Evolutionary conservation across 192 early-diverging fungal genomes (phyloP), one percentile per base, ranked within the genome.

Genomic region (Globomyces pollinis-pini): DNA sequence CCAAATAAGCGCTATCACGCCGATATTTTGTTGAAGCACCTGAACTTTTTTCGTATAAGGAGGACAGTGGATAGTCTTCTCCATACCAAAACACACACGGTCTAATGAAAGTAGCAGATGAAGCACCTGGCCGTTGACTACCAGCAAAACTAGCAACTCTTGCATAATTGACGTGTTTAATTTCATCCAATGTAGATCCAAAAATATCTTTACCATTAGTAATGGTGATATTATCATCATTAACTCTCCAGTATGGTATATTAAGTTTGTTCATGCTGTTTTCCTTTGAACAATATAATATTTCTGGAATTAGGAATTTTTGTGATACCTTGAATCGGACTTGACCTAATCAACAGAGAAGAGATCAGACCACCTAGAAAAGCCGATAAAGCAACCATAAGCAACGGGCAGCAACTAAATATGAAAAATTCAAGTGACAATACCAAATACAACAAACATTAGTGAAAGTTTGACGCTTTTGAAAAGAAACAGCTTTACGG

Each of bases 401-500:
- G 49, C 20, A 87, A 68, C 0, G 86, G 86, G 60, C 86, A 88
- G 38, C 78, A 45, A 30, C 70, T 76, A 39, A 74, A 69, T 41
- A 29, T 51, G 30, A 64, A 11, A 29, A 33, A 24, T 34, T n/a
- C 23, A 18, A 23, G 9, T 20, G 51, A 42, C 11, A n/a, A n/a
- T 13, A 77, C 61, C 65, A 59, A 32, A 80, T 75, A 63, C 87
- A 89, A 67, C 83, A 88, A 3, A 89, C 64, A 67, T 89, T 88
- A 29, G 72, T 80, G 66, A 87, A 83, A 54, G 69, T 70, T 56
- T 89, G 87, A 15, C 87, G 71, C 49, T 82, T 75, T 57, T 89
- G 87, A 51, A 72, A 89, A 3, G 74, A 67, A n/a, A 88, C 26
- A 0, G 87, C 79, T 70, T 87, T 89, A 20, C 80, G 60, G 21